Evolutionary conservation across 345 rosid genomes (phyloP).

Genomic region (Gynandropsis gynandra): DNA sequence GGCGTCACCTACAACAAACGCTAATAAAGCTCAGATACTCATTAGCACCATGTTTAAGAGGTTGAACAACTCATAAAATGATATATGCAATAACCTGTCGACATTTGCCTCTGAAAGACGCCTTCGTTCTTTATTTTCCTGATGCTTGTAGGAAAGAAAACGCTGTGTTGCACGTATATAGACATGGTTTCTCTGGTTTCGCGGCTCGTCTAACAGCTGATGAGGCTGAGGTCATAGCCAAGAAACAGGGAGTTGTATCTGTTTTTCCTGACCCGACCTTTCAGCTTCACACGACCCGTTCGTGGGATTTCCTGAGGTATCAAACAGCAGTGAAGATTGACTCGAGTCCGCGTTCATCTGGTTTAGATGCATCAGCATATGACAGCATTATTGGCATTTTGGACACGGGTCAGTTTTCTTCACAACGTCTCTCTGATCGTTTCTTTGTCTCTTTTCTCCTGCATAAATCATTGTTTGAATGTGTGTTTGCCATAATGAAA

Average conservation of each 20-base stretch:
- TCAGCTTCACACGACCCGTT: slow-evolving; percentile 82
- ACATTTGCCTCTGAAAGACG: too few relatives aligned
- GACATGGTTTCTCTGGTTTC: slow-evolving; percentile 67
- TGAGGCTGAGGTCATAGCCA: slow-evolving; percentile 50
- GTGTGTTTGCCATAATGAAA: slow-evolving; percentile 5
- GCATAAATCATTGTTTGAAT: background rate
- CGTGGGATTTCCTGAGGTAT: slow-evolving; percentile 83
- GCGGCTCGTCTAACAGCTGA: slow-evolving; percentile 64
- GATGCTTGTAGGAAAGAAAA: slow-evolving; percentile 37
- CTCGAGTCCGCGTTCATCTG: slow-evolving; percentile 28
- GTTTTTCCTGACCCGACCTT: slow-evolving; percentile 58
- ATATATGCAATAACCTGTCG: too few relatives aligned
- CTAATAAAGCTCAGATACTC: slow-evolving; percentile 41
- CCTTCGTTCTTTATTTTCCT: slow-evolving; percentile 7
- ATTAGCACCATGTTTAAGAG: slow-evolving; percentile 36
- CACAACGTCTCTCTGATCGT: background rate
- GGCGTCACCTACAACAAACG: slow-evolving; percentile 35
- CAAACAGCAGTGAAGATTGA: slow-evolving; percentile 45
- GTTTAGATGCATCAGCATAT: slow-evolving; percentile 29
- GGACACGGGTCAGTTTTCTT: slow-evolving; percentile 47
- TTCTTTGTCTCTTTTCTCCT: background rate
- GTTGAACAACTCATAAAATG: slow-evolving; percentile 17
- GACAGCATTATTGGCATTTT: slow-evolving; percentile 62
- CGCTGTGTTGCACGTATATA: slow-evolving; percentile 41
- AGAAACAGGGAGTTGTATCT: slow-evolving; percentile 55